Base-by-base conservation (phyloP, 306 rosid species). In the Quercus cerris region DNA sequence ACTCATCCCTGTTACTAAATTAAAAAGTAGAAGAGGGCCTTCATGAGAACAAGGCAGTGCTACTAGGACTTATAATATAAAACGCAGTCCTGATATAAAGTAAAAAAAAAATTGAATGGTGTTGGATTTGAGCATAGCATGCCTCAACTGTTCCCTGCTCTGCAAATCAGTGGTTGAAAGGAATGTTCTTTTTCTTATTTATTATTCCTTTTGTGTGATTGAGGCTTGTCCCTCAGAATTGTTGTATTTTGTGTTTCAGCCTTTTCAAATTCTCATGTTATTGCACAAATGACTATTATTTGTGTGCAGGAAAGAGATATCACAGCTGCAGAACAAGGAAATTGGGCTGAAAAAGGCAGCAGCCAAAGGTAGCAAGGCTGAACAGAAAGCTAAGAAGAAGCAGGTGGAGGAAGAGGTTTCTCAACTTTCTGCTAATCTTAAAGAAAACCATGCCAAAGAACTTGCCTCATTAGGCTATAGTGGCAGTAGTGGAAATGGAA, bases 351-450 rank as follows among this genome's bases (percentile, higher is more conserved):
- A 93, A 74, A 95, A 89, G 85, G 86, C 87, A 14, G 96, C 99
- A 13, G 99, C 98, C 44, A 90, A 84, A 83, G 98, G 98, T 54
- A 93, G 98, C 97, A 96, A 93, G 83, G 98, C 99, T 63, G 97
- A 91, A 83, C 98, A 93, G 87, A 93, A 90, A 84, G 75, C 90
- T 51, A 96, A 93, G 90, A 96, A 96, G 81, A 96, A 89, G 82
- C 97, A 93, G 80, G 98, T 96, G 85, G 99, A 96, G 90, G 98
- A 93, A 82, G 93, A 91, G 80, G 82, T 96, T 75, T 78, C 98
- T 85, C 90, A 78, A 78, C 87, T 88, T 75, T 96, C 97, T 82
- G 74, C 89, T 7, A 81, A 87, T 81, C 94, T 93, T 17, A 90
- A 96, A 84, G 91, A 90, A 78, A 87, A 89, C 25, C 97, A 93